These are phyloP conservation scores for Rhodotorula taiwanensis DNA, from an alignment of 768 basidiomycete genomes.

Conservation along the genomic window DNA sequence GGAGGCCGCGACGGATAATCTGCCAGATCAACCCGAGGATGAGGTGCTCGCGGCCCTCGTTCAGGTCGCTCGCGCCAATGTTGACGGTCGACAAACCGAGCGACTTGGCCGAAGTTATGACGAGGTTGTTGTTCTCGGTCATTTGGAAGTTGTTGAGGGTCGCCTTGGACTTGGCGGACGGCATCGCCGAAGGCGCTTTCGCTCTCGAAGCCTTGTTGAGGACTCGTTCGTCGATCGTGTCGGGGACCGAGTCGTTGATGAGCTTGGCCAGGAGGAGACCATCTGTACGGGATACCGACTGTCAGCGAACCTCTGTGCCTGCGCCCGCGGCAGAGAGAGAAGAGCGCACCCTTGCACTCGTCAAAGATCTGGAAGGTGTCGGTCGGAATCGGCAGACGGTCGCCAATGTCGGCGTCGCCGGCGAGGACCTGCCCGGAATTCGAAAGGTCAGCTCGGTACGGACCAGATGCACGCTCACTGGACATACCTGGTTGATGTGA, in stretches of 20 bases:
- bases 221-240: constrained; percentile 97
- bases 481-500: constrained; percentile 84
- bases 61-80: constrained; percentile 85
- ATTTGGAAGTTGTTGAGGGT: constrained; percentile 93
- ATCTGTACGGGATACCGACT: constrained; percentile 49
- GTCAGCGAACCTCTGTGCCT: not conserved
- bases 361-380: constrained; percentile 98
- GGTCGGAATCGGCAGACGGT: constrained; percentile 82
- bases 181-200: constrained; percentile 49
- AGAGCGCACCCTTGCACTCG: constrained; percentile 62
- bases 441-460: not conserved
- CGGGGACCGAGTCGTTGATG: constrained; percentile 98
- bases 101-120: constrained; percentile 94
- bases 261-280: constrained; percentile 95
- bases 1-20: constrained; percentile 84
- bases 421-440: constrained; percentile 63
- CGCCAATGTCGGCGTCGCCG: constrained; percentile 75
- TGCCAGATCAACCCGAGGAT: constrained; percentile 99
- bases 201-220: constrained; percentile 71
- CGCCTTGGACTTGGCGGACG: constrained; percentile 16
- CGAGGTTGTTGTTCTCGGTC: constrained; percentile 99
- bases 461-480: no score
- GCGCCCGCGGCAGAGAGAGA: not conserved
- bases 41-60: constrained; percentile 89
- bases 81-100: constrained; percentile 99